These are phyloP conservation scores for Amanita subjunquillea DNA, from an alignment of 768 basidiomycete species.

Conservation along the genomic window DNA sequence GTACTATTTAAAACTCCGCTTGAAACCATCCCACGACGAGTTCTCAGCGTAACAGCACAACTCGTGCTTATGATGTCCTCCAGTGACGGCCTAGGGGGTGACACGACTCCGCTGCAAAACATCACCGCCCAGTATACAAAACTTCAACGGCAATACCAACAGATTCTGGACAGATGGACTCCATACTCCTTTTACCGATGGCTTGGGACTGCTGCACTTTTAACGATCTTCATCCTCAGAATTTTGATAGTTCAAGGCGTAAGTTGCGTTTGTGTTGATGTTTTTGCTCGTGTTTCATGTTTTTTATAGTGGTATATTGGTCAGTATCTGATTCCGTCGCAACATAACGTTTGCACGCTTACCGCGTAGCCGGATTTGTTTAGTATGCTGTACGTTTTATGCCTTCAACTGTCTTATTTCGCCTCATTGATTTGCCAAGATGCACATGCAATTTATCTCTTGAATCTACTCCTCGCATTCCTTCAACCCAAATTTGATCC, in stretches of 20 bases:
- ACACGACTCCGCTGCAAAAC: constrained; percentile 38
- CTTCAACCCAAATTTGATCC: constrained; percentile 98
- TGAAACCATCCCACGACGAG: neutral
- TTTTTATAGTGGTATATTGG: constrained; percentile 80
- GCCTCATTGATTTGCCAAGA: constrained; percentile 30
- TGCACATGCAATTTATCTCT: constrained; percentile 88
- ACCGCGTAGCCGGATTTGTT: constrained; percentile 1
- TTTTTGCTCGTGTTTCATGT: constrained; percentile 7
- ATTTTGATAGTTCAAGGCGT: constrained; percentile 88
- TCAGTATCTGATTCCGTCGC: constrained; percentile 28
- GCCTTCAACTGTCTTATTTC: constrained; percentile 3
- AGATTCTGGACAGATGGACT: constrained; percentile 84
- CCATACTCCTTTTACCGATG: constrained; percentile 87
- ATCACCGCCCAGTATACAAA: constrained; percentile 37
- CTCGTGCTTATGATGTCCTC: constrained; percentile 33
- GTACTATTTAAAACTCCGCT: neutral
- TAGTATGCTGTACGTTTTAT: constrained; percentile 59
- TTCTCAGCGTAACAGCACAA: neutral
- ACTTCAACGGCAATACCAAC: constrained; percentile 73
- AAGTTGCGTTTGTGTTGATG: constrained; percentile 19
- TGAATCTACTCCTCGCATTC: constrained; percentile 95
- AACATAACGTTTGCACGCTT: neutral
- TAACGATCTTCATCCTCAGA: constrained; percentile 71
- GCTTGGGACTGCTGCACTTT: constrained; percentile 62
- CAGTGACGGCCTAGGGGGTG: constrained; percentile 34